These are phyloP conservation scores for Phascolomyces articulosus DNA, from an alignment of 371 early-diverging fungal genomes.

Conservation along the genomic window DNA sequence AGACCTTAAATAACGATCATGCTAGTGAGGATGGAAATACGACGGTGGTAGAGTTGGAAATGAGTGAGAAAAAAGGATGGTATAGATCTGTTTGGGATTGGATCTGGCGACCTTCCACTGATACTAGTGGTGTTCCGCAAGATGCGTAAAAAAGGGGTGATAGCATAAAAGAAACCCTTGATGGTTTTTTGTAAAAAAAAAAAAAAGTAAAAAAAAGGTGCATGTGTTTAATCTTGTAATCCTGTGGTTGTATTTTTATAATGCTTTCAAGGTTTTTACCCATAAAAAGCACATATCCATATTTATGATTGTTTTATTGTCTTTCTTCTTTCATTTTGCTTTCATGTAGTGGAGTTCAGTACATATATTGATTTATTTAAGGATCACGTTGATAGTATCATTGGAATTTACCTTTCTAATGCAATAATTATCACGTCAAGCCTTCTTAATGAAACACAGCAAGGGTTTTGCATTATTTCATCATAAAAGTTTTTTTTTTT, in stretches of 20 bases:
- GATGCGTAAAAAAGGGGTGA: neutral
- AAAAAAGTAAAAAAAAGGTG: too few relatives aligned
- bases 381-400: neutral
- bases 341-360: too few relatives aligned
- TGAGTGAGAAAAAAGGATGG: neutral
- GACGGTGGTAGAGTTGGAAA: neutral
- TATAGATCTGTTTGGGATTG: neutral
- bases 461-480: slow-evolving; percentile 2
- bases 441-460: neutral
- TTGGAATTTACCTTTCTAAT: neutral
- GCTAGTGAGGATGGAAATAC: neutral
- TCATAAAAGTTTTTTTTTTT: slow-evolving; percentile 2
- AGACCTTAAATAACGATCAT: neutral
- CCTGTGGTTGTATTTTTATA: too few relatives aligned
- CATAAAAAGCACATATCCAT: too few relatives aligned
- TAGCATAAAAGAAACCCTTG: slow-evolving; percentile 1
- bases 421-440: neutral
- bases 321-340: neutral
- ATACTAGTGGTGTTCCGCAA: neutral
- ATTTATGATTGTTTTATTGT: too few relatives aligned
- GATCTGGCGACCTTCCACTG: neutral
- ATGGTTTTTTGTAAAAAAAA: neutral
- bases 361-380: too few relatives aligned
- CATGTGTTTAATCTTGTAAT: too few relatives aligned
- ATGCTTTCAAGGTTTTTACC: too few relatives aligned